These are phyloP conservation scores for Phialophora tarda DNA, from an alignment of 2,329 filamentous ascomycete genomes.

Conservation along the genomic window DNA sequence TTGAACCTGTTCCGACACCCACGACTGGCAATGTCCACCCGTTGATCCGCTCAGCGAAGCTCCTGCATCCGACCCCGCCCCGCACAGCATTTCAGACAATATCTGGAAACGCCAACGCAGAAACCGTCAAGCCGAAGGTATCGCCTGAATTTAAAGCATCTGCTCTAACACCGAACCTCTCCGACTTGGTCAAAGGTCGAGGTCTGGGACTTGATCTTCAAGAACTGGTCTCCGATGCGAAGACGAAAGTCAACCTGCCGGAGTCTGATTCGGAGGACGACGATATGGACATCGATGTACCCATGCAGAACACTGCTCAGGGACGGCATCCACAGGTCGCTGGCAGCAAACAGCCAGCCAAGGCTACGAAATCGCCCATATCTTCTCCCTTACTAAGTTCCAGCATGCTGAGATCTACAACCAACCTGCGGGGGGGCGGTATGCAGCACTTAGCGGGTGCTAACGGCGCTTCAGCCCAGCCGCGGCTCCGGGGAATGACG, in stretches of 20 bases:
- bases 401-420: conserved; percentile 24
- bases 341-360: conserved; percentile 59
- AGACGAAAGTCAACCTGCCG: conserved; percentile 48
- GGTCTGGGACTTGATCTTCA: conserved; percentile 67
- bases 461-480: conserved; percentile 16
- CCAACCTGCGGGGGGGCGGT: conserved; percentile 12
- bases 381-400: conserved; percentile 53
- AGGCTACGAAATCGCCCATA: conserved; percentile 61
- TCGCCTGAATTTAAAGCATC: conserved; percentile 36
- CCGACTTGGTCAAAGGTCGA: conserved; percentile 66
- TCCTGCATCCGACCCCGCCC: conserved; percentile 44
- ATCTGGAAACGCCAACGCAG: not conserved
- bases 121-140: conserved; percentile 17
- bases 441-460: conserved; percentile 20
- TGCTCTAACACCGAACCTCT: conserved; percentile 68
- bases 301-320: conserved; percentile 27
- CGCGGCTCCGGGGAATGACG: conserved; percentile 30
- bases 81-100: conserved; percentile 14
- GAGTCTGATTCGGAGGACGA: conserved; percentile 49
- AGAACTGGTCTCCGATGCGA: conserved; percentile 63
- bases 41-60: conserved; percentile 63
- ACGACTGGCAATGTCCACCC: conserved; percentile 65
- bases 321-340: conserved; percentile 38
- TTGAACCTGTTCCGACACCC: conserved; percentile 39
- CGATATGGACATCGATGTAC: conserved; percentile 43